Percentiles rank a stretch among this genome's conserved stretches.
These are phyloP conservation scores for Bothriochloa decipiens DNA, from an alignment of 176 grass and related monocot species.

Conservation along the genomic window DNA sequence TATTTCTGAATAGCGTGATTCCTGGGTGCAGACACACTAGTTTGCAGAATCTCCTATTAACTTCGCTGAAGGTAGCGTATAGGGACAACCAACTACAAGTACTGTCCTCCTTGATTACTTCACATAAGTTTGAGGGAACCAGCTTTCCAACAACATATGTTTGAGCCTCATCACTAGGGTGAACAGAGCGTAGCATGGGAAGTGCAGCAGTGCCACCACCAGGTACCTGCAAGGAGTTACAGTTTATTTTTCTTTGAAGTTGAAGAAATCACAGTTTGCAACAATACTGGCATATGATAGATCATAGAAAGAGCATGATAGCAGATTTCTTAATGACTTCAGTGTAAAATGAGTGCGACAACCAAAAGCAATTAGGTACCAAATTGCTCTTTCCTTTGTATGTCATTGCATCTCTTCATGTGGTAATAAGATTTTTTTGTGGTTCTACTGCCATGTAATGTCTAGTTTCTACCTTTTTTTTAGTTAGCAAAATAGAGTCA, in stretches of 20 bases:
- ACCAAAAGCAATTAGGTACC: slow-evolving; percentile 1
- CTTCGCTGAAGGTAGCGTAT: background rate
- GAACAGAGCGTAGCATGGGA: slow-evolving; percentile 83
- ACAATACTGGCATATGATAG: background rate
- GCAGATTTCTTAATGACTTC: background rate
- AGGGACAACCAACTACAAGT: background rate
- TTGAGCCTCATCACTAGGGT: slow-evolving; percentile 68
- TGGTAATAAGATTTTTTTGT: background rate
- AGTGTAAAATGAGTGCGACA: background rate
- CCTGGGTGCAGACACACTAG: background rate
- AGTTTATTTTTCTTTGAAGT: background rate
- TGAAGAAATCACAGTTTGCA: background rate
- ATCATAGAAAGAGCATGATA: background rate
- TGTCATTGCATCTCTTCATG: background rate
- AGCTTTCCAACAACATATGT: slow-evolving; percentile 57
- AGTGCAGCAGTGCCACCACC: slow-evolving; percentile 73
- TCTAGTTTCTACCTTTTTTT: background rate
- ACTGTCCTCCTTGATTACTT: slow-evolving; percentile 36
- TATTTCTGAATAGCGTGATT: slow-evolving; percentile 10
- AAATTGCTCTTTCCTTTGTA: background rate
- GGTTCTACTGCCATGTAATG: slow-evolving; percentile 1
- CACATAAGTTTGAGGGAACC: slow-evolving; percentile 55
- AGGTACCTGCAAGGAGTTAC: slow-evolving; percentile 60
- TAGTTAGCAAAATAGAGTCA: background rate
- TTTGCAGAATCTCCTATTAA: background rate